Conservation (phyloP, 2,329 filamentous ascomycete species). For the Chaetomium globosum region DNA sequence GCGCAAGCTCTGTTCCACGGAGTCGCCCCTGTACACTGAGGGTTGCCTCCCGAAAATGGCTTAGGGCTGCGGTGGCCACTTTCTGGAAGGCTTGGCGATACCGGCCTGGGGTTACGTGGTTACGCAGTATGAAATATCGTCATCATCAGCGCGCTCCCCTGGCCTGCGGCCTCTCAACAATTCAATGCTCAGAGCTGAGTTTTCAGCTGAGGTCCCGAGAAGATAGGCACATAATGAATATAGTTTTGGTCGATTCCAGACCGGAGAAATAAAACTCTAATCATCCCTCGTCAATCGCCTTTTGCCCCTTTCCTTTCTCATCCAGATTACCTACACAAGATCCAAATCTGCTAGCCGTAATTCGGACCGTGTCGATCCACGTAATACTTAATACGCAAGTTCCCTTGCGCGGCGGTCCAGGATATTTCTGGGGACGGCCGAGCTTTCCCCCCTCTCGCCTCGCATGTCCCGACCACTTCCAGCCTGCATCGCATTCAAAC, state of each 20-base stretch:
- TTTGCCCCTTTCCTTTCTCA: background rate
- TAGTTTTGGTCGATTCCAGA: background rate
- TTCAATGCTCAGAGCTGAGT: background rate
- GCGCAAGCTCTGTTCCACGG: background rate
- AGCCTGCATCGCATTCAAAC: slow-evolving; percentile 8
- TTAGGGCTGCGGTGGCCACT: slow-evolving; percentile 1
- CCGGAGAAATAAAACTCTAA: background rate
- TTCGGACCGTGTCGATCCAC: slow-evolving; percentile 24
- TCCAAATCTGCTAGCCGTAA: slow-evolving; percentile 6
- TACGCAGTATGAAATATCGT: background rate
- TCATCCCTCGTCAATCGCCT: background rate
- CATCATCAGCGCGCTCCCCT: slow-evolving; percentile 1
- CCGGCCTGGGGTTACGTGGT: background rate
- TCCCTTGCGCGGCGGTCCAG: background rate
- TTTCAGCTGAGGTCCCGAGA: background rate
- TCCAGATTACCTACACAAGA: background rate
- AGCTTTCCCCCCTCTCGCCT: slow-evolving; percentile 15
- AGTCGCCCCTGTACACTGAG: background rate
- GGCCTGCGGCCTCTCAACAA: slow-evolving; percentile 17
- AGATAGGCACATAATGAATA: background rate
- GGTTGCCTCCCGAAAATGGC: slow-evolving; percentile 14
- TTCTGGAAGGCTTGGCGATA: slow-evolving; percentile 28
- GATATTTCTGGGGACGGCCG: background rate
- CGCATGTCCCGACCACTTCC: slow-evolving; percentile 1
- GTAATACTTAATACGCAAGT: slow-evolving; percentile 13